phyloP scores from a whole-genome alignment of 164 flowering plant genomes.

The Kingdonia uniflora region DNA sequence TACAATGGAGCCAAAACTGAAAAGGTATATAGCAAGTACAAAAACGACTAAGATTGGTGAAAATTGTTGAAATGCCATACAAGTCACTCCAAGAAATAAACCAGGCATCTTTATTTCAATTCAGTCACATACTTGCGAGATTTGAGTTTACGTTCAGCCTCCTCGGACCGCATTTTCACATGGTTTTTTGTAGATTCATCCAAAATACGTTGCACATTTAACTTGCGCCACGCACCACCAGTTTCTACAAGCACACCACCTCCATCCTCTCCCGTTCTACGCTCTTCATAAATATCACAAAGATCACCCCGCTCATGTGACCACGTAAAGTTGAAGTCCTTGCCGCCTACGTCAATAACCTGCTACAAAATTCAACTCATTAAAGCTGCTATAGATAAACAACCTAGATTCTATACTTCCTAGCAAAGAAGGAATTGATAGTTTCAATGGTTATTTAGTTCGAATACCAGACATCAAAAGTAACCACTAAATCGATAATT shows the following conservation, averaged over 20 bases:
- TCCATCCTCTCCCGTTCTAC: conserved; percentile 69
- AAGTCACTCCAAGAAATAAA: too few species aligned
- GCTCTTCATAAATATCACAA: conserved; percentile 93
- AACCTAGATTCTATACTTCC: neutral
- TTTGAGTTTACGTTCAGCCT: conserved; percentile 70
- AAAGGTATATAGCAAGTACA: too few species aligned
- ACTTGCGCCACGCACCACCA: conserved; percentile 86
- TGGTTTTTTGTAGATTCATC: conserved; percentile 93
- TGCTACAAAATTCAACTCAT: conserved; percentile 19
- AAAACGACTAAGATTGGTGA: too few species aligned
- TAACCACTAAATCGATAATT: too few species aligned
- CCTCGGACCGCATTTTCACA: conserved; percentile 91
- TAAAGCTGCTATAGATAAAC: neutral
- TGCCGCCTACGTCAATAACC: conserved; percentile 92
- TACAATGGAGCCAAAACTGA: too few species aligned
- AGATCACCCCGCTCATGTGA: conserved; percentile 67
- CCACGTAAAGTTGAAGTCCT: conserved; percentile 88
- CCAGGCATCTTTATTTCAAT: neutral
- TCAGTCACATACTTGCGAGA: conserved; percentile 67
- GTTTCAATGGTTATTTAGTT: too few species aligned
- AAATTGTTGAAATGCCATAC: too few species aligned
- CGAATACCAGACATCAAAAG: too few species aligned
- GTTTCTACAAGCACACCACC: conserved; percentile 89
- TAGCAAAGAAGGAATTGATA: too few species aligned
- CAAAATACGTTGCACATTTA: conserved; percentile 79